These are phyloP conservation scores for Sporothrix schenckii DNA, from an alignment of 2,329 filamentous ascomycete species.

Conservation along the genomic window DNA sequence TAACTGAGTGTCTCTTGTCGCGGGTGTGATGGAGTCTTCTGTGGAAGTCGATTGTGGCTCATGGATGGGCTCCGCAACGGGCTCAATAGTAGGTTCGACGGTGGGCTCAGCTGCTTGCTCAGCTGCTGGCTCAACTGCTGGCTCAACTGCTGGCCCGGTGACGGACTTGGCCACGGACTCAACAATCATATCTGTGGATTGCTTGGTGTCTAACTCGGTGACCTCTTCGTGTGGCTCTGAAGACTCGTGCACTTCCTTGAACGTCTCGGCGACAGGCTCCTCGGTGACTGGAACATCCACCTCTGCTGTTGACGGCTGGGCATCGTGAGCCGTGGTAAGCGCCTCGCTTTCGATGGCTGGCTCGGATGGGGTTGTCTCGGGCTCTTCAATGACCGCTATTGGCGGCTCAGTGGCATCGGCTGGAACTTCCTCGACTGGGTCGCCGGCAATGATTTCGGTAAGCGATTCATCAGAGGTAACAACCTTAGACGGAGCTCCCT, in stretches of 20 bases:
- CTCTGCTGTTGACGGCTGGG: neutral
- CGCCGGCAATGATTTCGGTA: neutral
- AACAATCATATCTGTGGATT: neutral
- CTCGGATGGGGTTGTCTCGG: conserved; percentile 13
- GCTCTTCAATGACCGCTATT: conserved; percentile 22
- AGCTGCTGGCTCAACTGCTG: neutral
- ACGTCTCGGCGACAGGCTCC: neutral
- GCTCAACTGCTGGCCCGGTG: neutral
- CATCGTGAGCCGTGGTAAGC: conserved; percentile 21
- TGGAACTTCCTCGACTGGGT: conserved; percentile 29
- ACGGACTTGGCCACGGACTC: neutral
- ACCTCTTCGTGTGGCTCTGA: neutral
- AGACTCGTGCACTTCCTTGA: neutral
- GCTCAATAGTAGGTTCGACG: neutral
- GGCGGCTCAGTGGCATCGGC: neutral
- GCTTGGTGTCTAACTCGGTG: neutral
- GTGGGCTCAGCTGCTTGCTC: neutral
- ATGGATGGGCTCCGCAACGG: neutral
- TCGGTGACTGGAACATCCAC: neutral
- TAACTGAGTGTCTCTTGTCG: neutral
- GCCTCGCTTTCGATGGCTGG: neutral
- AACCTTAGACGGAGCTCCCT: neutral
- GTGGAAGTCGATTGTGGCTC: neutral
- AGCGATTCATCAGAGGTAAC: too few species aligned
- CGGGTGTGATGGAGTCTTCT: neutral